These are phyloP conservation scores for Eragrostis nindensis DNA, from an alignment of 176 grass and related monocot genomes.

Conservation along the genomic window DNA sequence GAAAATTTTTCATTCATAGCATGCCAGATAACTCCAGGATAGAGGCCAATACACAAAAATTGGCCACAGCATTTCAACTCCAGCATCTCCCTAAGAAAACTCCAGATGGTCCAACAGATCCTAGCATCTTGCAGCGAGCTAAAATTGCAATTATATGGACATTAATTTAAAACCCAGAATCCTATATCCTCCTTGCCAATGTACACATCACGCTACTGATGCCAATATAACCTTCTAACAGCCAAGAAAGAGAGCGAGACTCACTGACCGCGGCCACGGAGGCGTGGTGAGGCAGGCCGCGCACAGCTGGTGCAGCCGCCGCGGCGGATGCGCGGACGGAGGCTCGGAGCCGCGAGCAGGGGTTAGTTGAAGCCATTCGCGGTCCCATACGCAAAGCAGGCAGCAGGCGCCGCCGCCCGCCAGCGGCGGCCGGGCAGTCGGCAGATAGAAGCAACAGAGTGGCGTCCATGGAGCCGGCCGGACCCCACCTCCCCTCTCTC, in stretches of 20 bases:
- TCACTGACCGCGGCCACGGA: constrained; percentile 16
- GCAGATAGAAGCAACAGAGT: not conserved
- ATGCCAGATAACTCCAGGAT: too few relatives aligned
- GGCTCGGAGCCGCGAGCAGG: not conserved
- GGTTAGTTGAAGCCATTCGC: not conserved
- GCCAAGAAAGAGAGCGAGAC: not conserved
- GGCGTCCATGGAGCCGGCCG: not conserved
- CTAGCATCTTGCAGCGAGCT: too few relatives aligned
- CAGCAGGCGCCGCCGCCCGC: not conserved
- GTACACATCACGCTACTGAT: not conserved
- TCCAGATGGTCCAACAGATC: too few relatives aligned
- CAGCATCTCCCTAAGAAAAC: too few relatives aligned
- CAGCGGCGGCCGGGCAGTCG: not conserved
- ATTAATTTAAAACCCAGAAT: too few relatives aligned
- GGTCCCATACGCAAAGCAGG: not conserved
- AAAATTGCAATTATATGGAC: too few relatives aligned
- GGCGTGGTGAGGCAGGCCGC: constrained; percentile 24
- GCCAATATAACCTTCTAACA: not conserved
- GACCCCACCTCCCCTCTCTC: not conserved
- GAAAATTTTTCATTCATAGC: too few relatives aligned
- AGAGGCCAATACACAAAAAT: too few relatives aligned
- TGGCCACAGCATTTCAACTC: too few relatives aligned
- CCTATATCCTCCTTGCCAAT: not conserved
- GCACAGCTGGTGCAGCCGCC: constrained; percentile 1
- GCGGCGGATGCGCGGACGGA: not conserved